phyloP scores from a whole-genome alignment of 805 yeast species.

The Candida sithepensis region DNA sequence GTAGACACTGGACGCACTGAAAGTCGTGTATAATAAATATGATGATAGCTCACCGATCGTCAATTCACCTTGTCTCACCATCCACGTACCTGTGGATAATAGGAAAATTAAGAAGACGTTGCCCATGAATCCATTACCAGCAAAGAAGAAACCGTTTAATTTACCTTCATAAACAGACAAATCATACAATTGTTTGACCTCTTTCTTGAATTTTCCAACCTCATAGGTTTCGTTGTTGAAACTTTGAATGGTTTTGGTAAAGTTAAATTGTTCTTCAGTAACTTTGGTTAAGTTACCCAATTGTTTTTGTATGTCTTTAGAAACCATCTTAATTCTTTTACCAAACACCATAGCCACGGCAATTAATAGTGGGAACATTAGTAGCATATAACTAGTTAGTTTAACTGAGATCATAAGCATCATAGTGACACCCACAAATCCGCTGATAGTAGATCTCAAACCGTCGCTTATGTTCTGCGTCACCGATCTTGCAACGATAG shows the following conservation, averaged over 20 bases:
- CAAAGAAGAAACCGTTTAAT: conserved; percentile 71
- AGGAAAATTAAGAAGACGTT: conserved; percentile 75
- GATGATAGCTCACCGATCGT: conserved; percentile 88
- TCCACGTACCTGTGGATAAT: conserved; percentile 73
- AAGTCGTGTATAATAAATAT: conserved; percentile 93
- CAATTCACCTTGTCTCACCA: conserved; percentile 73
- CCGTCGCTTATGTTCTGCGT: conserved; percentile 93
- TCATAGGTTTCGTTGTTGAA: conserved; percentile 83
- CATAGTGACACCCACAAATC: conserved; percentile 84
- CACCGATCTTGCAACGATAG: conserved; percentile 78
- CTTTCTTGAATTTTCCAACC: conserved; percentile 67
- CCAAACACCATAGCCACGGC: conserved; percentile 82
- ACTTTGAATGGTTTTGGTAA: conserved; percentile 82
- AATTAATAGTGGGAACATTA: conserved; percentile 80
- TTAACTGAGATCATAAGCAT: conserved; percentile 85
- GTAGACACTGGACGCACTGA: conserved; percentile 88
- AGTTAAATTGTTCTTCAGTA: conserved; percentile 86
- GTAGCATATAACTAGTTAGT: conserved; percentile 74
- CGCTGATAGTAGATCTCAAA: conserved; percentile 76
- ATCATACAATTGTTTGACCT: conserved; percentile 59
- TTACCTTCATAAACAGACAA: conserved; percentile 79
- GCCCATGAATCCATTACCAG: conserved; percentile 81
- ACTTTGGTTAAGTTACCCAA: conserved; percentile 85
- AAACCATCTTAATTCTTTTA: conserved; percentile 64
- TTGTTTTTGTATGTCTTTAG: conserved; percentile 76